A percentile compares a stretch with the other conserved stretches of the same genome.
phyloP scores from a whole-genome alignment of 306 rosid genomes.

The Quercus ilex region DNA sequence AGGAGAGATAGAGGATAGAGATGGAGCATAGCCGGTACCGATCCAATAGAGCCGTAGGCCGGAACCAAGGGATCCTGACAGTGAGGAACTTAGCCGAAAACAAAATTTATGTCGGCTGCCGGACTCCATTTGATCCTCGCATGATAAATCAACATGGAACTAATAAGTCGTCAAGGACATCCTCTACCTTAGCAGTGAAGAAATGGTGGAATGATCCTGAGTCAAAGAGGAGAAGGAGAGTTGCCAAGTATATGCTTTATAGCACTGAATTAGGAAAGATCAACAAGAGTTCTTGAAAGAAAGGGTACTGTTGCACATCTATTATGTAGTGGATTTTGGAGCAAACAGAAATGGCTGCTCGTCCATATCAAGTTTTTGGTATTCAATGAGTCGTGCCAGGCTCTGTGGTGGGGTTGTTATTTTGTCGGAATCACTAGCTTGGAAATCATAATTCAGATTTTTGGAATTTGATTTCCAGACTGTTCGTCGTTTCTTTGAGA shows the following conservation, averaged over 20 bases:
- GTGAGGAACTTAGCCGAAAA: conserved; percentile 19
- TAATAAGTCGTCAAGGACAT: not conserved
- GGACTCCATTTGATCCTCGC: conserved; percentile 6
- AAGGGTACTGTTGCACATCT: conserved; percentile 21
- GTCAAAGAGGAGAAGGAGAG: conserved; percentile 41
- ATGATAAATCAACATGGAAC: not conserved
- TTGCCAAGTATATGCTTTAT: conserved; percentile 42
- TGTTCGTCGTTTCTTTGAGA: no score
- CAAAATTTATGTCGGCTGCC: not conserved
- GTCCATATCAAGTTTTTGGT: no score
- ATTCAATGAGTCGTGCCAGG: no score
- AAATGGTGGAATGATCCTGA: conserved; percentile 49
- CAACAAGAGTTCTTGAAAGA: conserved; percentile 34
- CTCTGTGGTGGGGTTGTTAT: no score
- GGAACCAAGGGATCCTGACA: conserved; percentile 4
- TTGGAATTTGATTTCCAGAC: no score
- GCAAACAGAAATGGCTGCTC: no score
- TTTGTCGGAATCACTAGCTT: no score
- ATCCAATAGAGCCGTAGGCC: not conserved
- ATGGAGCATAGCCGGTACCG: conserved; percentile 21
- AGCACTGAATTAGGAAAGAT: conserved; percentile 35
- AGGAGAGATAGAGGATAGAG: conserved; percentile 4
- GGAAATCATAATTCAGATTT: no score
- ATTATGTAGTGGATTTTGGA: no score
- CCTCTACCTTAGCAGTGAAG: not conserved